A percentile compares a stretch with the other conserved stretches of the same genome.
Evolutionary conservation across 495 filamentous ascomycete genomes (phyloP).

Genomic region (Tuber calosporum): DNA sequence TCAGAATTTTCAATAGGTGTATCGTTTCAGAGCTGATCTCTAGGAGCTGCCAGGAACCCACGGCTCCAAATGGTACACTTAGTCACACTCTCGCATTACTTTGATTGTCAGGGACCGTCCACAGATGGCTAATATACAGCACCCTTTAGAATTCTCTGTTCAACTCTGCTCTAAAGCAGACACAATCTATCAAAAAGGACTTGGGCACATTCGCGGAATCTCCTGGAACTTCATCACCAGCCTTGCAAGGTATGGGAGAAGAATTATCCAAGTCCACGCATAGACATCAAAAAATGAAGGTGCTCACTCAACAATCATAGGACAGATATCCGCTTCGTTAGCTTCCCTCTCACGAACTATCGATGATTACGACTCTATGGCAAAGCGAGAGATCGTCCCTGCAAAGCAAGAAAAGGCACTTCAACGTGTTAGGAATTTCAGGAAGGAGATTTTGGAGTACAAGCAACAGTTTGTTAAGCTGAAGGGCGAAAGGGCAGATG

Average conservation of each 20-base stretch:
- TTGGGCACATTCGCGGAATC: conserved; percentile 65
- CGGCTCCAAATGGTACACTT: not conserved
- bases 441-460: conserved; percentile 70
- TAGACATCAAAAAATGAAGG: conserved; percentile 42
- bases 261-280: conserved; percentile 72
- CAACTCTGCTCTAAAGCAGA: conserved; percentile 93
- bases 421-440: conserved; percentile 79
- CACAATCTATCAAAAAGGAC: conserved; percentile 75
- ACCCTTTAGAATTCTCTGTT: conserved; percentile 68
- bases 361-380: conserved; percentile 81
- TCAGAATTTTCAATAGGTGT: not conserved
- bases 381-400: conserved; percentile 76
- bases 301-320: conserved; percentile 5
- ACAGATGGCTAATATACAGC: not conserved
- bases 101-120: not conserved
- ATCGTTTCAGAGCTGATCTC: not conserved
- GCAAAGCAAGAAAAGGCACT: conserved; percentile 85
- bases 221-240: conserved; percentile 55
- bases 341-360: conserved; percentile 84
- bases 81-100: not conserved
- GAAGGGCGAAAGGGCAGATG: conserved; percentile 67
- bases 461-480: conserved; percentile 66
- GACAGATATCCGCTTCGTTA: conserved; percentile 73
- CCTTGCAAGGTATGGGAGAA: conserved; percentile 57
- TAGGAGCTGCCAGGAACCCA: not conserved